Evolutionary conservation across 2,329 filamentous ascomycete species (phyloP), one percentile per base, ranked within the genome.

Genomic region (Fusarium guadeloupense): DNA sequence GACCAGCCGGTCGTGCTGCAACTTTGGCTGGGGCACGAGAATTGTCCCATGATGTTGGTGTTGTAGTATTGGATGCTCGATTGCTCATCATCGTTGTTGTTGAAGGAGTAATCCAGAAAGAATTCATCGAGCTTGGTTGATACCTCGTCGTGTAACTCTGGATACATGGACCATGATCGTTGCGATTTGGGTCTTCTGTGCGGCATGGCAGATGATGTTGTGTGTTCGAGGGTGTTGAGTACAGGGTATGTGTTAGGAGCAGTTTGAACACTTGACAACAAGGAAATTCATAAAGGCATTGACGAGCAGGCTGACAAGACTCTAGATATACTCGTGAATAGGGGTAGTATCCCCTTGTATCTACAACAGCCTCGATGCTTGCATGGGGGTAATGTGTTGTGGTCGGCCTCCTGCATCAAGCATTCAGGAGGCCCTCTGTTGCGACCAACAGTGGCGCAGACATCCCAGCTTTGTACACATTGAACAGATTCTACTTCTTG

Each of bases 21-120:
- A 1, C 12, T 41, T 0, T 34, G 19, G 39, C 75, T 75, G 23
- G 31, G 25, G 60, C 76, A 78, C 9, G 5, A 8, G 50, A 78
- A 78, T 2, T 37, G 41, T 1, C 75, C 75, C 71, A 72, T 75
- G 16, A 77, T 56, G 30, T 67, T 52, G 19, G 71, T 74, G 9
- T 69, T 64, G 40, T 73, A 67, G 6, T 48, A 9, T 8, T 72
- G 39, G 5, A 54, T 53, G 16, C n/a, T 52, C 2, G 21, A n/a
- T 4, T 45, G 6, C 0, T 67, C 49, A 23, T 64, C 55, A 13
- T 69, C 67, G 0, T 35, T 31, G 1, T 59, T 4, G 26, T 72
- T 59, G 55, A 76, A 76, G 0, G 21, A 30, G 23, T 70, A 65
- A 5, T 41, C 3, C 4, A 72, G 59, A 4, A 38, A 12, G 3